Base-by-base conservation (phyloP, 345 rosid species). In the Eucalyptus grandis region DNA sequence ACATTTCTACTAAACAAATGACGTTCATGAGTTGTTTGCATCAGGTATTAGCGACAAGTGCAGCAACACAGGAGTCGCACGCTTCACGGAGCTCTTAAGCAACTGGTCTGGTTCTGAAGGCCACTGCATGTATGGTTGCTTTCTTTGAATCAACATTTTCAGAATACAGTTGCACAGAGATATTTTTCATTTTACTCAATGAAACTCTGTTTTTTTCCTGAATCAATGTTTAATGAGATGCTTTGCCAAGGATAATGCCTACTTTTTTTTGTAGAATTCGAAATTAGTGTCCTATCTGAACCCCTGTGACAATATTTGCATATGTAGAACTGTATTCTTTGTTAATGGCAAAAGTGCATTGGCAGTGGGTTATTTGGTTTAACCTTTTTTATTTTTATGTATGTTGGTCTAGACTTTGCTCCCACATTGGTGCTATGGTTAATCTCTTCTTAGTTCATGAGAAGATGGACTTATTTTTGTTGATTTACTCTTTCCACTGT, bases 41-140 rank as follows among this genome's bases (percentile, higher is more conserved):
- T 91, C 93, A 97, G 99, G 99, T 72, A 94, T 97, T 91, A 89
- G 97, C 24, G 98, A 97, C 90, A 93, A 94, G 88, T 96, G 99
- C 93, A 92, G 93, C 85, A 92, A 91, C 80, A 22, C 44, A 51
- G 99, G 99, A 89, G 91, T 96, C 65, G 82, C 91, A 49, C 93
- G 77, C 4, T 96, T 96, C 92, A 95, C 95, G 17, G 92, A 96
- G 92, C 95, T 92, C 80, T 91, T 96, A 92, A 94, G 96, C 95
- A 90, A 91, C 86, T 95, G 98, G 98, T 96, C 99, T 51, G 93
- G 91, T 54, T 93, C 96, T 89, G 94, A 92, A 91, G 98, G 99
- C 91, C 93, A 95, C 86, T 97, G 99, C 95, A n/a, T 97, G 99
- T 97, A 96, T 87, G 96, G 34, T 89, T 50, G 85, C n/a, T 22